phyloP scores from a whole-genome alignment of 2,329 filamentous ascomycete species.

The Trichophyton verrucosum region DNA sequence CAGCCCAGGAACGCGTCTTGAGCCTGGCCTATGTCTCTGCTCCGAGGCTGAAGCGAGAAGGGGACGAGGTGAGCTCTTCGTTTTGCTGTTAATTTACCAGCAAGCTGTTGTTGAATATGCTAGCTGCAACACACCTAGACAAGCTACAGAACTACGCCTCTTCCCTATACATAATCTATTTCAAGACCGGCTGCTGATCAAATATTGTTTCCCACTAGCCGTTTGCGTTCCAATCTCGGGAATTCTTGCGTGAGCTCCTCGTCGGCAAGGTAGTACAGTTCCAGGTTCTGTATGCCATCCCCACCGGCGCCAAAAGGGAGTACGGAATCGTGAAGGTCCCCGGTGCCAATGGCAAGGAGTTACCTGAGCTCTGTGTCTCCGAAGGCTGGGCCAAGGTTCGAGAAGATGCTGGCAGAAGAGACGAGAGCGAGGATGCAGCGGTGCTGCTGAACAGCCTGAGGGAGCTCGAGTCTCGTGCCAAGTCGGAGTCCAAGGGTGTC shows the following conservation, averaged over 20 bases:
- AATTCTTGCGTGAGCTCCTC: conserved; percentile 70
- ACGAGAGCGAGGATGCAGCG: conserved; percentile 63
- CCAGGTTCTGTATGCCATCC: conserved; percentile 74
- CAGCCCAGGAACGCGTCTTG: conserved; percentile 68
- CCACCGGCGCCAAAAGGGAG: conserved; percentile 62
- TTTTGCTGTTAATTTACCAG: neutral
- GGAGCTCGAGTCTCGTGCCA: conserved; percentile 63
- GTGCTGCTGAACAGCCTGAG: conserved; percentile 66
- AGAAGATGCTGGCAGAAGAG: conserved; percentile 78
- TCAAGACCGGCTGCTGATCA: neutral
- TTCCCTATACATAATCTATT: neutral
- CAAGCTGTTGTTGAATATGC: neutral
- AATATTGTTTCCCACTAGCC: conserved; percentile 36
- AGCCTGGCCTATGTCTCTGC: conserved; percentile 88
- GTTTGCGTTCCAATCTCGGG: conserved; percentile 86
- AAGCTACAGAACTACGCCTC: neutral
- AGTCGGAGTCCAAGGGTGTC: conserved; percentile 64
- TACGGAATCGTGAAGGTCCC: conserved; percentile 71
- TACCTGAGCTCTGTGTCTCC: conserved; percentile 74
- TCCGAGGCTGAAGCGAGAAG: conserved; percentile 74
- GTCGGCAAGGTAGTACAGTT: conserved; percentile 84
- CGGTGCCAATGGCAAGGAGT: conserved; percentile 61
- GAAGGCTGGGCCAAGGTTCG: conserved; percentile 88
- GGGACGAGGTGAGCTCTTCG: conserved; percentile 53
- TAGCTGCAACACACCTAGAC: too few species aligned